These are phyloP conservation scores for Phaffia rhodozyma DNA, from an alignment of 1,284 basidiomycete genomes.

Conservation along the genomic window DNA sequence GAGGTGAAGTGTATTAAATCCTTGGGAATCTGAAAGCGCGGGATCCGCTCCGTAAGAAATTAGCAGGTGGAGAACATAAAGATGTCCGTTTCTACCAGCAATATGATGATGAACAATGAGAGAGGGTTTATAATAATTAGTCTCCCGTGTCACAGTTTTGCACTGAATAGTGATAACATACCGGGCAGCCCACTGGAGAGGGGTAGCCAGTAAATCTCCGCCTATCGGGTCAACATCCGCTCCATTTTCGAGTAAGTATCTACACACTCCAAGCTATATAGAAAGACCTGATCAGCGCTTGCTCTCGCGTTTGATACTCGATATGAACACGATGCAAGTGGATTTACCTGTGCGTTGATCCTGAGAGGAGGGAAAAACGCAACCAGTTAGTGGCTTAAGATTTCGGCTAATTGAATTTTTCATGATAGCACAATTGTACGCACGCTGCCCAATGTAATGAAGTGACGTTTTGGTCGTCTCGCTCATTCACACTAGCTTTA, in stretches of 20 bases:
- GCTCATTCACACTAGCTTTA: slow-evolving; percentile 58
- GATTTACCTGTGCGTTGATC: slow-evolving; percentile 35
- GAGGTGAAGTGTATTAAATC: slow-evolving; percentile 91
- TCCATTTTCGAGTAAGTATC: slow-evolving; percentile 78
- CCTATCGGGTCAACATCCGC: slow-evolving; percentile 89
- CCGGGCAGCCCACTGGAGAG: slow-evolving; percentile 92
- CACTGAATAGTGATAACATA: slow-evolving; percentile 22
- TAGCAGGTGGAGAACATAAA: slow-evolving; percentile 86
- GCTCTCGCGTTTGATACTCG: slow-evolving; percentile 20
- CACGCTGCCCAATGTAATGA: slow-evolving; percentile 88
- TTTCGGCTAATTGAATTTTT: neutral
- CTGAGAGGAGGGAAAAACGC: slow-evolving; percentile 13
- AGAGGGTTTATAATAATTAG: neutral
- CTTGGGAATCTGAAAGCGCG: slow-evolving; percentile 78
- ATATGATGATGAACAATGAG: neutral
- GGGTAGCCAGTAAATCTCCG: slow-evolving; percentile 89
- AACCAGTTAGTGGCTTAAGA: slow-evolving; percentile 15
- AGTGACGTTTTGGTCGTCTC: slow-evolving; percentile 83
- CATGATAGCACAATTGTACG: neutral
- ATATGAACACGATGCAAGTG: too few species aligned
- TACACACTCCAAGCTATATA: slow-evolving; percentile 45
- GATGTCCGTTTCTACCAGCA: slow-evolving; percentile 63
- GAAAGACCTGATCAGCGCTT: neutral
- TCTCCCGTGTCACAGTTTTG: neutral
- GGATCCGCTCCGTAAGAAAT: slow-evolving; percentile 84